phyloP scores from a whole-genome alignment of 208 protist species.

The Vickermania ingenoplastis region DNA sequence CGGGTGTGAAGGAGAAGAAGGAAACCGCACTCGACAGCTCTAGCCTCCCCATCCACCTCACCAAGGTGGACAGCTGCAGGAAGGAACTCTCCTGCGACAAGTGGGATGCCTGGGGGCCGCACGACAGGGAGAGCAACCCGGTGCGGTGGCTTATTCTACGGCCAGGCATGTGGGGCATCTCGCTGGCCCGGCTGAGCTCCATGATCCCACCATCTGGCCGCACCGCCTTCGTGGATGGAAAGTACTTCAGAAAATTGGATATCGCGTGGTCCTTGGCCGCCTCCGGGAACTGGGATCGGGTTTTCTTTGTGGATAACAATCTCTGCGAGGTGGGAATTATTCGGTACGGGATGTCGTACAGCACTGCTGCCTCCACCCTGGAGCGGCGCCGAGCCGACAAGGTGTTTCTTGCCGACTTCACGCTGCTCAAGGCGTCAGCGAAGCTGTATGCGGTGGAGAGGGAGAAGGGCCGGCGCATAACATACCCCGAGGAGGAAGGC shows the following conservation, averaged over 20 bases:
- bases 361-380: conserved; percentile 8
- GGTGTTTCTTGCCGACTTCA: conserved; percentile 49
- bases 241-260: conserved; percentile 70
- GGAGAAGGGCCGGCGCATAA: conserved; percentile 27
- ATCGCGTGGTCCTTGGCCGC: conserved; percentile 73
- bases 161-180: conserved; percentile 67
- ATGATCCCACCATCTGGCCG: conserved; percentile 43
- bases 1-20: not conserved
- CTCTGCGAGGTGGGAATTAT: conserved; percentile 68
- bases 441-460: conserved; percentile 29
- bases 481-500: not conserved
- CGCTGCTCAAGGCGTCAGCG: conserved; percentile 40
- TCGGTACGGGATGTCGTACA: conserved; percentile 28
- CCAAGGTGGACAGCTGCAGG: conserved; percentile 8
- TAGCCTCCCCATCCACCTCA: conserved; percentile 11
- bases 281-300: conserved; percentile 62
- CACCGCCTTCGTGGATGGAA: conserved; percentile 71
- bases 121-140: conserved; percentile 13
- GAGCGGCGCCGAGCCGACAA: conserved; percentile 26
- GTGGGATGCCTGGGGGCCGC: conserved; percentile 10
- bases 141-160: conserved; percentile 71
- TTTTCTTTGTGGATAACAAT: conserved; percentile 86
- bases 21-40: conserved; percentile 23
- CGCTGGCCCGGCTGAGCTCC: conserved; percentile 48
- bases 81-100: conserved; percentile 17